Evolutionary conservation across 345 rosid species (phyloP), one percentile per base, ranked within the genome.

Genomic region (Eucalyptus coolabah): DNA sequence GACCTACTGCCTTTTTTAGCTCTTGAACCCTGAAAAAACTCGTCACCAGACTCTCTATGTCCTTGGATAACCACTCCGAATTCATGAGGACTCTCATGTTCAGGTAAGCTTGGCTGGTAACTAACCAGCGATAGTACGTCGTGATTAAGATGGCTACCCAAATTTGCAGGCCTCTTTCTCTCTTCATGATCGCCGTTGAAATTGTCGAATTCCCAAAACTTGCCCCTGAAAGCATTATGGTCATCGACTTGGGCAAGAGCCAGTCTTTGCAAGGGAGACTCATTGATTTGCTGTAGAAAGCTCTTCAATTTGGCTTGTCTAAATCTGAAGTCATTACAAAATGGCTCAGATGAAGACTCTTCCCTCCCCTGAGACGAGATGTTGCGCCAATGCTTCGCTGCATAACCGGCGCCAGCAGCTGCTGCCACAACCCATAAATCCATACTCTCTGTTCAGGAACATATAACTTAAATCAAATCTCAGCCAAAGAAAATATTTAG

Each of bases 401-500:
- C 45, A 87, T 91, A 93, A 15, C 93, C 90, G 2, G 92, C 92
- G 6, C 93, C 95, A 49, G 93, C 89, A 87, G 93, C 91, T 59
- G 93, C 95, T 87, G 93, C 95, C n/a, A 92, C 92, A 23, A 91
- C 86, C 95, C 94, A 93, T 59, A 90, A 87, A 67, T 92, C 95
- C 94, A 93, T 93, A 28, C 42, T 50, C 63, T 85, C 83, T 77
- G 83, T 2, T 77, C 83, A 37, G 45, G 45, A 37, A 12, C 28
- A 77, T 19, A 77, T 53, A 17, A 77, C 4, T 12, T 37, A 2
- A 37, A 19, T 77, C 83, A 37, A 86, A 77, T 88, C 50, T 88
- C 94, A 96, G 88, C 96, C 95, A 87, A 95, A 88, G 65, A 93
- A 89, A 90, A 95, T 93, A 86, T 92, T 93, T 60, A 94, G 94